phyloP scores from a whole-genome alignment of 805 yeast genomes.

The Sugiyamaella smithiae region DNA sequence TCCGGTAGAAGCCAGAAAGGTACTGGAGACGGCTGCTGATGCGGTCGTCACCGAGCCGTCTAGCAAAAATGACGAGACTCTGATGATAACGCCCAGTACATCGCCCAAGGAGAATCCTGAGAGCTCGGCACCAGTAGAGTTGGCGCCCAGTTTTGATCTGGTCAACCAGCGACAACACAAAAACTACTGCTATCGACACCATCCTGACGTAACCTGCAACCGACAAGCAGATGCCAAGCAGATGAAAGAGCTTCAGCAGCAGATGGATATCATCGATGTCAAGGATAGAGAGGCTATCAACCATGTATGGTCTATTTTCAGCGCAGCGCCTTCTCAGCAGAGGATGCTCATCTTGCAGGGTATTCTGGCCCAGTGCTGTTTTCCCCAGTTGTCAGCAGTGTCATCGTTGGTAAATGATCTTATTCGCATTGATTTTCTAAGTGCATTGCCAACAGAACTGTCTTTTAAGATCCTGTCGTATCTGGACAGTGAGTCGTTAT shows the following conservation, averaged over 20 bases:
- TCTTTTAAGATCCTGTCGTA: slow-evolving; percentile 82
- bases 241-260: slow-evolving; percentile 60
- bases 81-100: background rate
- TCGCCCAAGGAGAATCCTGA: background rate
- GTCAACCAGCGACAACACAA: slow-evolving; percentile 12
- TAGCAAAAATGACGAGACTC: background rate
- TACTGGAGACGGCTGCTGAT: background rate
- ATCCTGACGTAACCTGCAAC: slow-evolving; percentile 79
- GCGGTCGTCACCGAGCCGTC: background rate
- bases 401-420: slow-evolving; percentile 74
- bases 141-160: background rate
- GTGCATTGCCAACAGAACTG: slow-evolving; percentile 81
- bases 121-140: no score
- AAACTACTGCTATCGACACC: slow-evolving; percentile 84
- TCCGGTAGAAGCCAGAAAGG: background rate
- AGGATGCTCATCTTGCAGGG: slow-evolving; percentile 80
- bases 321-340: slow-evolving; percentile 67
- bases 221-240: slow-evolving; percentile 61
- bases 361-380: slow-evolving; percentile 83
- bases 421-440: slow-evolving; percentile 84
- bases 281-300: slow-evolving; percentile 73
- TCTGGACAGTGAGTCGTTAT: slow-evolving; percentile 88
- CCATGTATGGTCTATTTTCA: slow-evolving; percentile 80
- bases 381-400: slow-evolving; percentile 87
- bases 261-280: slow-evolving; percentile 47